Conservation (phyloP, 2,329 filamentous ascomycete genomes). For the Colletotrichum graminicola region DNA sequence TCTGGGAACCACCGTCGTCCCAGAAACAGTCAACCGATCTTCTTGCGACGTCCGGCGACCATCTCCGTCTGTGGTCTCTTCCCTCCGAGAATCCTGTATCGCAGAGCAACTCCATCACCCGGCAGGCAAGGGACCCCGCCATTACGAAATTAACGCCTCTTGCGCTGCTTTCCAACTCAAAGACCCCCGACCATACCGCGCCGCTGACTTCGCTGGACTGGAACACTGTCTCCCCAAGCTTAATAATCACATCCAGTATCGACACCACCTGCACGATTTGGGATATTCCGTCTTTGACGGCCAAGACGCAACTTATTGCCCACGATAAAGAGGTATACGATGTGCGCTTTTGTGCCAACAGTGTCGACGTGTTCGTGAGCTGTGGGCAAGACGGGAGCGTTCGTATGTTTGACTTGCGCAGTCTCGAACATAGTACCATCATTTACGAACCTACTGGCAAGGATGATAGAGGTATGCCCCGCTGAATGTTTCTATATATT, state of each 20-base stretch:
- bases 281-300: conserved; percentile 97
- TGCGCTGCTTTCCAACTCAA: conserved; percentile 94
- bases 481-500: no score
- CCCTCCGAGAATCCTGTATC: conserved; percentile 73
- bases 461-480: conserved; percentile 72
- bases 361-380: conserved; percentile 98
- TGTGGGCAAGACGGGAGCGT: conserved; percentile 98
- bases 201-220: conserved; percentile 96
- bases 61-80: conserved; percentile 92
- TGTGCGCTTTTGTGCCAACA: conserved; percentile 97
- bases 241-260: conserved; percentile 99
- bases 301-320: conserved; percentile 97
- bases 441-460: conserved; percentile 98
- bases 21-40: conserved; percentile 97
- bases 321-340: conserved; percentile 99
- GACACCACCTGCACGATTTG: conserved; percentile 99
- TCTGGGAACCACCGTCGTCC: conserved; percentile 96
- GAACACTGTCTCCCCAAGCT: conserved; percentile 95
- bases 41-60: conserved; percentile 93
- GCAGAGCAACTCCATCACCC: conserved; percentile 76
- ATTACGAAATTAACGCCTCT: conserved; percentile 89
- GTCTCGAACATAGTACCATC: conserved; percentile 97
- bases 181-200: conserved; percentile 97
- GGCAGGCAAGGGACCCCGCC: conserved; percentile 67
- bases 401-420: conserved; percentile 97